Conservation (phyloP, 805 yeast genomes). For the Torulaspora franciscae region DNA sequence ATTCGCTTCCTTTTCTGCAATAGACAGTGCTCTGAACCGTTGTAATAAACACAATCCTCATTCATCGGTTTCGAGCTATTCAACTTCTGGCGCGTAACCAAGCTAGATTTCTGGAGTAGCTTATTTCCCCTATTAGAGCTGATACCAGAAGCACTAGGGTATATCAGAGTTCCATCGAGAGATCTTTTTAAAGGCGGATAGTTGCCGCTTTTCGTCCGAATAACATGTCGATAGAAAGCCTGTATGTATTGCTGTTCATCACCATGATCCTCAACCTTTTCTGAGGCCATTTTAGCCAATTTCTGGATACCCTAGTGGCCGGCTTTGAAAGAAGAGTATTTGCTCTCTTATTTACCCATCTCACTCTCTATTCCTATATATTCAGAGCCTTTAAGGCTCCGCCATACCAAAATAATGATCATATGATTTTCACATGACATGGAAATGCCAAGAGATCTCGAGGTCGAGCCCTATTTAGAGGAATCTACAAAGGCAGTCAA, state of each 20-base stretch:
- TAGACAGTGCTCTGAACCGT: constrained; percentile 36
- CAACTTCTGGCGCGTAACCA: constrained; percentile 44
- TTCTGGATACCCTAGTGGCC: background rate
- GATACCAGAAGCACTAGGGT: constrained; percentile 32
- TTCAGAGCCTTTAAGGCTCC: background rate
- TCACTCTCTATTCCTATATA: background rate
- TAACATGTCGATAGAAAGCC: constrained; percentile 27
- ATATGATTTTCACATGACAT: background rate
- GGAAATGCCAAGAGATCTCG: background rate
- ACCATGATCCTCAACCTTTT: background rate
- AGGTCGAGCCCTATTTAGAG: background rate
- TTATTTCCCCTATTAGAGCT: constrained; percentile 55
- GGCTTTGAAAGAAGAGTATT: no score
- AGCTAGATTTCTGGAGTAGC: constrained; percentile 46
- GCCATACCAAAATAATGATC: no score
- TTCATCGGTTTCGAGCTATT: constrained; percentile 31
- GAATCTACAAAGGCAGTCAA: no score
- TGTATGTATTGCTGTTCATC: constrained; percentile 21
- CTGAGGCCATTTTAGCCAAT: constrained; percentile 4
- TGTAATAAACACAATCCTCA: constrained; percentile 34
- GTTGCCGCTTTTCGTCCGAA: constrained; percentile 34
- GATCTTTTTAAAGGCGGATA: constrained; percentile 31
- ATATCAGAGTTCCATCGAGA: constrained; percentile 24
- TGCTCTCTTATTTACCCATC: no score
- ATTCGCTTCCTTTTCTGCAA: constrained; percentile 33